Percentiles rank a stretch among this genome's conserved stretches.
These are phyloP conservation scores for Encephalitozoon romaleae DNA, from an alignment of 371 early-diverging fungal species.

Conservation along the genomic window DNA sequence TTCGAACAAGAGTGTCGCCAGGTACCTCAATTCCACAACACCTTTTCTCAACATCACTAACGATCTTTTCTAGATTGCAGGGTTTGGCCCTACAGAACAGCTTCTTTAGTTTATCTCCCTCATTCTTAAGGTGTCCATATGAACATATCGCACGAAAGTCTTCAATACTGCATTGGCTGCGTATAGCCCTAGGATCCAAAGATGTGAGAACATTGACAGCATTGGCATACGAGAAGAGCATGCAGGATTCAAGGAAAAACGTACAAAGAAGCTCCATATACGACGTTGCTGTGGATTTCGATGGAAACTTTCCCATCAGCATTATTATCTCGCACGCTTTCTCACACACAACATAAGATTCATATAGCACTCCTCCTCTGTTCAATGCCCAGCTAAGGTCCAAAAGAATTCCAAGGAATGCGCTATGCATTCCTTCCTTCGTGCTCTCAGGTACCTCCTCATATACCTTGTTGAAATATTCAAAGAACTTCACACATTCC, in stretches of 20 bases:
- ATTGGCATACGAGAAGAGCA: neutral
- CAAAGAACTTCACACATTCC: neutral
- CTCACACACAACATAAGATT: neutral
- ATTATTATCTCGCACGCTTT: neutral
- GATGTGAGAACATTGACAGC: neutral
- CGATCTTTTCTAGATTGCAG: neutral
- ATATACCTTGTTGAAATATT: neutral
- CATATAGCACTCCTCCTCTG: neutral
- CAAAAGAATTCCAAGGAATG: neutral
- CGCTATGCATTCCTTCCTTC: neutral
- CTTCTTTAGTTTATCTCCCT: conserved; percentile 10
- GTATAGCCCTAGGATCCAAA: neutral
- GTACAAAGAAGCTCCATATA: neutral
- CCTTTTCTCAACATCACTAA: neutral
- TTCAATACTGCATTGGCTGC: neutral
- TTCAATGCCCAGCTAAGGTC: neutral
- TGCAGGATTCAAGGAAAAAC: neutral
- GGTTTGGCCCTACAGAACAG: conserved; percentile 13
- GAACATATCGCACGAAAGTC: neutral
- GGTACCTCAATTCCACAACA: neutral
- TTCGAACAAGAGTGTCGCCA: neutral
- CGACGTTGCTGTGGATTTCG: neutral
- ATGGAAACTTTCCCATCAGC: neutral
- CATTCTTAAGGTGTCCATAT: conserved; percentile 13
- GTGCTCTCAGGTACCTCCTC: neutral